Conservation (phyloP, 2,329 filamentous ascomycete genomes). For the Blastomyces gilchristii region DNA sequence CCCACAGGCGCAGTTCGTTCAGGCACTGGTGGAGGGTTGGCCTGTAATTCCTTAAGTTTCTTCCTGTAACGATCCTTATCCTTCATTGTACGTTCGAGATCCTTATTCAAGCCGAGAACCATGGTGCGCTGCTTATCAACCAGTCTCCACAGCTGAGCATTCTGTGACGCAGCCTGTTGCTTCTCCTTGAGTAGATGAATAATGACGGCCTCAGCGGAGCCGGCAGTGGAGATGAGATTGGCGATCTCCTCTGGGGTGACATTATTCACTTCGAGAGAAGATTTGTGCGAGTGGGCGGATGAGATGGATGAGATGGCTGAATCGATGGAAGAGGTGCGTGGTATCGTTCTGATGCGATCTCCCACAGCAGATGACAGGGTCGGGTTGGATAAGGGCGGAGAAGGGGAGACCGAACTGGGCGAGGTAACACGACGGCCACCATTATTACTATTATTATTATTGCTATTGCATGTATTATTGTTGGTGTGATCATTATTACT, state of each 20-base stretch:
- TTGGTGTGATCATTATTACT: neutral
- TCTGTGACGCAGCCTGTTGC: conserved; percentile 76
- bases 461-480: neutral
- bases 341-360: conserved; percentile 28
- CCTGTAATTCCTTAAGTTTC: conserved; percentile 67
- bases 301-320: conserved; percentile 78
- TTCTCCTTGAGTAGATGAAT: conserved; percentile 86
- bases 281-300: conserved; percentile 47
- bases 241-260: conserved; percentile 64
- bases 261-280: conserved; percentile 45
- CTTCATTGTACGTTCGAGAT: conserved; percentile 79
- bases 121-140: conserved; percentile 94
- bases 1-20: neutral
- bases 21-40: conserved; percentile 10
- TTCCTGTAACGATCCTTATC: conserved; percentile 91
- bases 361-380: conserved; percentile 10
- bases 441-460: neutral
- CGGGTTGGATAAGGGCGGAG: conserved; percentile 18
- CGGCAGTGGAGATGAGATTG: conserved; percentile 69
- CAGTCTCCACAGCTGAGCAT: conserved; percentile 84
- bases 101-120: conserved; percentile 88
- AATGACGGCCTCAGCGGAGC: conserved; percentile 80
- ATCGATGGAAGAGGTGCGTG: conserved; percentile 81
- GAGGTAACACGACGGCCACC: conserved; percentile 12
- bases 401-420: conserved; percentile 24